phyloP scores from a whole-genome alignment of 1,284 basidiomycete species.

The Melampsora abietis-canadensis region DNA sequence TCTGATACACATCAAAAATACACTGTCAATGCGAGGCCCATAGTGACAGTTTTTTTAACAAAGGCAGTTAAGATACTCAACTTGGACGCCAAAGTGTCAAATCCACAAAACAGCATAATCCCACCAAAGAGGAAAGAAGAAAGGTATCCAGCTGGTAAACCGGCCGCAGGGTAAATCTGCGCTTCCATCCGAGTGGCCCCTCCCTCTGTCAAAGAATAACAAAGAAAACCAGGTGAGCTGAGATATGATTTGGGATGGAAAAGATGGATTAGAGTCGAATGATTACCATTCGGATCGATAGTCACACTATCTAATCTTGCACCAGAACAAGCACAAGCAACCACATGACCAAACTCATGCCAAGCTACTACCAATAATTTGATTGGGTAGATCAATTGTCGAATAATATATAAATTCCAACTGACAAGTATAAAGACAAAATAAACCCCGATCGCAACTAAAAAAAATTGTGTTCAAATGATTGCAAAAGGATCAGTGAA shows the following conservation, averaged over 20 bases:
- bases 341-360: constrained; percentile 49
- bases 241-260: background rate
- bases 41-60: background rate
- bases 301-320: constrained; percentile 43
- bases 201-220: constrained; percentile 36
- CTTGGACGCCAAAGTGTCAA: constrained; percentile 50
- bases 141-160: constrained; percentile 47
- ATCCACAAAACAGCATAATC: constrained; percentile 49
- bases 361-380: constrained; percentile 49
- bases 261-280: background rate
- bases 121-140: constrained; percentile 48
- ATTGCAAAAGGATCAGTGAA: background rate
- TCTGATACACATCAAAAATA: background rate
- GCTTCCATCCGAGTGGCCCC: constrained; percentile 10
- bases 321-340: constrained; percentile 44
- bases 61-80: constrained; percentile 24
- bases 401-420: constrained; percentile 49
- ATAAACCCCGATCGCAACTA: constrained; percentile 33
- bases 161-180: constrained; percentile 32
- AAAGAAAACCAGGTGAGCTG: background rate
- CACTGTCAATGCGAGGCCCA: background rate
- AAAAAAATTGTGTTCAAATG: background rate
- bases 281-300: constrained; percentile 45
- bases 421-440: constrained; percentile 49
- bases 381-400: constrained; percentile 48